Evolutionary conservation across 2,329 filamentous ascomycete species (phyloP).

Genomic region (Fusarium sp.): DNA sequence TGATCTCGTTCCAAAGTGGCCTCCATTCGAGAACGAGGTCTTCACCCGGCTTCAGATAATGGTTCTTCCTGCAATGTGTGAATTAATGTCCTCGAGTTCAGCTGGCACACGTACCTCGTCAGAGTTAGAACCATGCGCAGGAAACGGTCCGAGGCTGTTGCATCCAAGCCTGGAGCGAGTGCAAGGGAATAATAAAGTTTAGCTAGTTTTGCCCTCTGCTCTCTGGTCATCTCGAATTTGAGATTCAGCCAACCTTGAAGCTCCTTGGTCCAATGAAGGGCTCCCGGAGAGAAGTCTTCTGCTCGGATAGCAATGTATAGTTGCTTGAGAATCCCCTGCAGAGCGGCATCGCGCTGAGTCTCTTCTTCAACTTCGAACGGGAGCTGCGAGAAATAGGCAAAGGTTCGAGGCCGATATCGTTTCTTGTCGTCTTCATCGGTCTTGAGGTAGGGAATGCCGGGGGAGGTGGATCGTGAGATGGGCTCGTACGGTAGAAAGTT

Average conservation of each 20-base stretch:
- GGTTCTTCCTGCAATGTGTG: conserved; percentile 76
- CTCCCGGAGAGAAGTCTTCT: conserved; percentile 93
- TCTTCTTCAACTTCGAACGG: conserved; percentile 91
- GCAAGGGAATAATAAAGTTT: conserved; percentile 95
- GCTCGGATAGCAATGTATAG: conserved; percentile 92
- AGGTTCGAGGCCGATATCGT: conserved; percentile 87
- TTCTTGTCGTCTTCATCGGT: conserved; percentile 65
- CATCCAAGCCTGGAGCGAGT: conserved; percentile 89
- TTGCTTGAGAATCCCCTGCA: conserved; percentile 90
- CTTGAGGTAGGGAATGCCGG: conserved; percentile 70
- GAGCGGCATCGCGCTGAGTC: conserved; percentile 77
- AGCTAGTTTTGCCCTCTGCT: conserved; percentile 84
- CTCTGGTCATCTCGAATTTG: conserved; percentile 95
- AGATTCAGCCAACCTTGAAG: conserved; percentile 93
- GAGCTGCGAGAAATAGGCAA: conserved; percentile 89
- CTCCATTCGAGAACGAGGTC: conserved; percentile 95
- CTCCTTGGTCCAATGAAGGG: conserved; percentile 96
- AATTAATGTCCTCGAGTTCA: conserved; percentile 19
- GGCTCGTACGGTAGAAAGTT: conserved; percentile 67
- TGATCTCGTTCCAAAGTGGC: conserved; percentile 92
- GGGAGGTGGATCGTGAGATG: conserved; percentile 87
- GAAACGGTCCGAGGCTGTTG: conserved; percentile 85
- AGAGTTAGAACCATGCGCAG: conserved; percentile 95
- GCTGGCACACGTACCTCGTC: conserved; percentile 76
- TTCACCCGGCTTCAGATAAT: conserved; percentile 90